phyloP scores from a whole-genome alignment of 2,329 filamentous ascomycete genomes.

The Claviceps pazoutovae region DNA sequence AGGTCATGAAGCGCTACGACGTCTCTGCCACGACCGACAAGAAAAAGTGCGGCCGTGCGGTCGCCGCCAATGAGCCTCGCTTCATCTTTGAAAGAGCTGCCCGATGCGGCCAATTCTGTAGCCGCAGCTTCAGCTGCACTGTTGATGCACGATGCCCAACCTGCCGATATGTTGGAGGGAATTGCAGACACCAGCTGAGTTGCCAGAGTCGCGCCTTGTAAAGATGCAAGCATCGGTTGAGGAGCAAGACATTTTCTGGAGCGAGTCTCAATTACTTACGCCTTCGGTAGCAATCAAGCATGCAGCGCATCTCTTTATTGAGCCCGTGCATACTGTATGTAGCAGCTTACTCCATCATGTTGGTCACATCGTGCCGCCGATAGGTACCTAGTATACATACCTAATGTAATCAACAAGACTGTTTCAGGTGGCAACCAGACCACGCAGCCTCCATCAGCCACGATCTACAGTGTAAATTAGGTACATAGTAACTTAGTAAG shows the following conservation, averaged over 20 bases:
- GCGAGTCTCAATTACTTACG: not conserved
- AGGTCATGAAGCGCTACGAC: not conserved
- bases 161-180: conserved; percentile 4
- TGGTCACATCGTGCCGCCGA: too few relatives aligned
- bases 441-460: too few relatives aligned
- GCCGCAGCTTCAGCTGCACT: conserved; percentile 5
- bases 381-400: too few relatives aligned
- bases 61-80: not conserved
- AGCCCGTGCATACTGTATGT: too few relatives aligned
- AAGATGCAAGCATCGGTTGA: not conserved
- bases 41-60: not conserved
- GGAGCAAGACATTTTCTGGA: not conserved
- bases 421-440: too few relatives aligned
- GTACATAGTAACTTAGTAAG: too few relatives aligned
- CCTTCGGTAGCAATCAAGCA: too few relatives aligned
- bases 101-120: conserved; percentile 7
- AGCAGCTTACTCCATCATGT: too few relatives aligned
- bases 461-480: too few relatives aligned
- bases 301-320: too few relatives aligned
- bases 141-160: conserved; percentile 1
- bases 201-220: conserved; percentile 1
- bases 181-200: conserved; percentile 4
- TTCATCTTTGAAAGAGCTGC: conserved; percentile 5
- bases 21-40: not conserved
- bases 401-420: too few relatives aligned